Conservation (phyloP, 768 basidiomycete species). For the Collybia nuda region DNA sequence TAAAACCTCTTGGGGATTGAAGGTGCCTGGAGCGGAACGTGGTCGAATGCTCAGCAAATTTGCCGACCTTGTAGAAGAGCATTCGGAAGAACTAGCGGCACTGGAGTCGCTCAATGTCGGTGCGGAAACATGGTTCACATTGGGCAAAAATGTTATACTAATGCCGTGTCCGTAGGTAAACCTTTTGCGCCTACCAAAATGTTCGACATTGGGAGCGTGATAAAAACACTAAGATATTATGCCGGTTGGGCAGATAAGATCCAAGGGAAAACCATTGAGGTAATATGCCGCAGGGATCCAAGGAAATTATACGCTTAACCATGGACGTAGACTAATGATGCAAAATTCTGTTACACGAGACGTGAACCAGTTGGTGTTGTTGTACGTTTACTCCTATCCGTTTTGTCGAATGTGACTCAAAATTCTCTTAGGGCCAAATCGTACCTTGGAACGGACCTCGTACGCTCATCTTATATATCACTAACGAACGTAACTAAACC, state of each 20-base stretch:
- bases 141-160: too few species aligned
- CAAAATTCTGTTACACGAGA: constrained; percentile 23
- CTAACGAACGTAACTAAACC: too few species aligned
- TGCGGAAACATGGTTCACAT: too few species aligned
- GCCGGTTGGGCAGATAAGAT: constrained; percentile 92
- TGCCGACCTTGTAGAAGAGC: constrained; percentile 23
- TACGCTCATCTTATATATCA: constrained; percentile 5
- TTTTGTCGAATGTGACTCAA: too few species aligned
- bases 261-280: constrained; percentile 72
- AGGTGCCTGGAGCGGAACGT: constrained; percentile 38
- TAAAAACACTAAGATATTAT: constrained; percentile 69
- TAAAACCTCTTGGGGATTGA: constrained; percentile 66
- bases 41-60: constrained; percentile 25
- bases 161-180: constrained; percentile 47
- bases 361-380: constrained; percentile 42
- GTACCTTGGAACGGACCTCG: constrained; percentile 62
- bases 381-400: neutral
- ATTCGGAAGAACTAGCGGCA: constrained; percentile 23
- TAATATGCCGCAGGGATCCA: too few species aligned
- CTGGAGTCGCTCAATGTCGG: constrained; percentile 22
- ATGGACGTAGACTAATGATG: constrained; percentile 20
- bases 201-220: constrained; percentile 46
- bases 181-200: constrained; percentile 46
- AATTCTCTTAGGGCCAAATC: constrained; percentile 37
- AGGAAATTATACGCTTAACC: neutral